Evolutionary conservation across 345 rosid genomes (phyloP).

Genomic region (Microcos paniculata): DNA sequence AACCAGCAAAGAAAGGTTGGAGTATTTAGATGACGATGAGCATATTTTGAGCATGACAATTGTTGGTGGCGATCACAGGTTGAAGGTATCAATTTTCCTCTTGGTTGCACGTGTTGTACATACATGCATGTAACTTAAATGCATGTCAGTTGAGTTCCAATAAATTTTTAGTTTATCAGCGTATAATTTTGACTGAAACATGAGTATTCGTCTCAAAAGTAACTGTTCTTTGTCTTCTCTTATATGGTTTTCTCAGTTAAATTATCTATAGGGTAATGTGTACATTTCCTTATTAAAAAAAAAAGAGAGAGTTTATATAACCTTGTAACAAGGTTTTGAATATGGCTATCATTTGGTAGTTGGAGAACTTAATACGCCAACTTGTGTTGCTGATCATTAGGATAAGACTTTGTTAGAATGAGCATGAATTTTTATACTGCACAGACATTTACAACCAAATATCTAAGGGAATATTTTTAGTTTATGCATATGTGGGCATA

Average conservation of each 20-base stretch:
- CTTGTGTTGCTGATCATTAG: neutral
- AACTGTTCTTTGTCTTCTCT: neutral
- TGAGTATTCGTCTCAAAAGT: neutral
- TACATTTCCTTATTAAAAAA: neutral
- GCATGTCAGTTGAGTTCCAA: neutral
- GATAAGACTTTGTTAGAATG: neutral
- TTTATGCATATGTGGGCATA: neutral
- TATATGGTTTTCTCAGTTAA: neutral
- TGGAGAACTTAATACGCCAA: neutral
- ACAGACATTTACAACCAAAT: constrained; percentile 26
- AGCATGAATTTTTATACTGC: constrained; percentile 14
- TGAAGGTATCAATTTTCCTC: constrained; percentile 42
- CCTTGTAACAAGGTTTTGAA: neutral
- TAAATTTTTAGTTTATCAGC: neutral
- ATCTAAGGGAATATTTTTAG: constrained; percentile 3
- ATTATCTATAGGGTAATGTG: neutral
- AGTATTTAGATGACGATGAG: constrained; percentile 70
- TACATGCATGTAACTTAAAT: neutral
- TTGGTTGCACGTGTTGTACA: neutral
- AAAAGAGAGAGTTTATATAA: too few relatives aligned
- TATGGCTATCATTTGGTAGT: neutral
- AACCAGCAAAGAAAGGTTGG: constrained; percentile 74
- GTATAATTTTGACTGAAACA: neutral
- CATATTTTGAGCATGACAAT: constrained; percentile 70
- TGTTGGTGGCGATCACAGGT: constrained; percentile 85